Base-by-base conservation (phyloP, 2,329 filamentous ascomycete species). In the Trichoderma afroharzianum region DNA sequence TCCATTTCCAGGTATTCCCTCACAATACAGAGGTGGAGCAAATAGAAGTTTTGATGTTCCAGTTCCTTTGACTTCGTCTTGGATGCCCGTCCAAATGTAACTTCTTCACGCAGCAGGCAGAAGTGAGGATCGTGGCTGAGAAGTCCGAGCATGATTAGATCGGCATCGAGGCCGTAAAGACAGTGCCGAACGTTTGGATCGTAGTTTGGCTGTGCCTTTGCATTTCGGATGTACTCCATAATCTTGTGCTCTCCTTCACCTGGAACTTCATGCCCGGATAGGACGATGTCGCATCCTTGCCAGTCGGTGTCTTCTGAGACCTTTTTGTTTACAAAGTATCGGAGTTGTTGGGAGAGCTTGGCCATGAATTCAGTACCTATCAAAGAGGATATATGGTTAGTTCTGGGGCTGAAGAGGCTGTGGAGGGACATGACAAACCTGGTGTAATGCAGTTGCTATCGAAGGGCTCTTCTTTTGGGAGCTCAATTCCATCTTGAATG, bases 371-470 rank as follows among this genome's bases (percentile, higher is more conserved):
- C 94, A 39, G 96, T 99, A 74, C 88, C 83, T 88, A 63, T 32
- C 21, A 15, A 30, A 6, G 14, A 32, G 2, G n/a, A 53, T 21
- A 26, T 8, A 2, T 4, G 7, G 21, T 62, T 30, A 62, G 36
- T 21, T 15, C 9, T 28, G 4, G 14, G 12, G 53, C 6, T 47
- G 33, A 12, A 18, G 21, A 26, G 57, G 39, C 11, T 33, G 3
- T 11, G 21, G 4, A 28, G 21, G 4, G n/a, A 39, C 5, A 11
- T 9, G 12, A 24, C 53, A 6, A 30, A 85, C 93, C 96, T 33
- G 96, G 96, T 6, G 96, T 99, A 78, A 99, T 99, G 81, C 96
- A 98, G 82, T 99, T 99, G 86, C 95, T 98, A 85, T 99, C 96
- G 79, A 99, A 99, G 1, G 96, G 89, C 73, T 95, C 94, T 79